Evolutionary conservation across 2,329 filamentous ascomycete species (phyloP).

Genomic region (Fusarium lyarnte): DNA sequence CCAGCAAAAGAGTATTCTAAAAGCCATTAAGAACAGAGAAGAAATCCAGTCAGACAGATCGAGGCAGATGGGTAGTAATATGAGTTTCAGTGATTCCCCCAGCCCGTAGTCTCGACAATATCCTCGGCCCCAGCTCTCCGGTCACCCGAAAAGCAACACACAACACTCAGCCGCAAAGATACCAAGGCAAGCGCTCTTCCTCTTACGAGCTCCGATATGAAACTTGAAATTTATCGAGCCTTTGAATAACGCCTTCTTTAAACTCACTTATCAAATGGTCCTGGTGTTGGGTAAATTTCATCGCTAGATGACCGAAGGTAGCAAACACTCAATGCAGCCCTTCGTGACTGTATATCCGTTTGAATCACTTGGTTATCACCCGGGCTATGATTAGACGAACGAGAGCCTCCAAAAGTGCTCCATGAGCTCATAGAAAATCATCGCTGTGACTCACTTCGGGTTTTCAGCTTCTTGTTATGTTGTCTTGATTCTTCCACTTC

Average conservation of each 20-base stretch:
- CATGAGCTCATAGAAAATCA: background rate
- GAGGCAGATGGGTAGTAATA: background rate
- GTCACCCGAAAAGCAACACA: background rate
- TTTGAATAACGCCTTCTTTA: rapidly evolving
- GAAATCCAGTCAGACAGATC: background rate
- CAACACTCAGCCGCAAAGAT: background rate
- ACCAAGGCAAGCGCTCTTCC: background rate
- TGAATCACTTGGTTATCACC: too few species aligned
- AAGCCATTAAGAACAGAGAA: background rate
- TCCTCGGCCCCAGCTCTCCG: conserved; percentile 10
- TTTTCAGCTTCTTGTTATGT: background rate
- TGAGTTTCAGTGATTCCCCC: background rate
- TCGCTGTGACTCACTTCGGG: background rate
- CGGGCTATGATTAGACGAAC: too few species aligned
- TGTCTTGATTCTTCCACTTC: background rate
- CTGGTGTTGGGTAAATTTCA: background rate
- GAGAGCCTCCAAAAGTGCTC: rapidly evolving
- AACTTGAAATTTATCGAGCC: background rate
- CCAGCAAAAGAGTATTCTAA: background rate
- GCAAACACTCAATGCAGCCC: background rate
- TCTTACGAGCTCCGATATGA: rapidly evolving
- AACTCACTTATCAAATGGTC: background rate
- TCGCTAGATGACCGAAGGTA: background rate
- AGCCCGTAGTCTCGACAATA: background rate
- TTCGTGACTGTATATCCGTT: background rate